A percentile compares a stretch with the other conserved stretches of the same genome.
These are phyloP conservation scores for Malbranchea cinnamomea DNA, from an alignment of 2,329 filamentous ascomycete genomes.

Conservation along the genomic window DNA sequence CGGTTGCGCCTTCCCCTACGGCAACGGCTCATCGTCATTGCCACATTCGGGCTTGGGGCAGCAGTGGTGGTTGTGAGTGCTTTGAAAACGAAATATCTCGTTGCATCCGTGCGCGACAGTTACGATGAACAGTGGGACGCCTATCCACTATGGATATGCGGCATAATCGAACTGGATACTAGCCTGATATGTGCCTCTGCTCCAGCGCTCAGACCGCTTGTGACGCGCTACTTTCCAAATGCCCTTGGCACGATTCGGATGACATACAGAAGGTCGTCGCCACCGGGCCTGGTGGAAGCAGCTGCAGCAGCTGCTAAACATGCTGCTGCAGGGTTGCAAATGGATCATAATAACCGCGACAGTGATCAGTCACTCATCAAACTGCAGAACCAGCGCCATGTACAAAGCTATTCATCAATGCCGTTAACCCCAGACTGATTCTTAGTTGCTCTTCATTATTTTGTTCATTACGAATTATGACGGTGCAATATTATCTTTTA, in stretches of 20 bases:
- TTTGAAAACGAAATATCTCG: conserved; percentile 1
- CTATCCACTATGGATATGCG: conserved; percentile 4
- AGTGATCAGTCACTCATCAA: too few species aligned
- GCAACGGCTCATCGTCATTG: conserved; percentile 3
- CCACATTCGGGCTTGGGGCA: conserved; percentile 1
- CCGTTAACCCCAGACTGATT: too few species aligned
- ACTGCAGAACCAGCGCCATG: too few species aligned
- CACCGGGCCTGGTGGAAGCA: too few species aligned
- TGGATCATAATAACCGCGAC: too few species aligned
- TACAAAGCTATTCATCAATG: too few species aligned
- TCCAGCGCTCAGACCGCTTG: conserved; percentile 1
- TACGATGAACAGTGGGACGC: conserved; percentile 4
- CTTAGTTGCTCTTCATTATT: too few species aligned
- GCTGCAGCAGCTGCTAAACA: too few species aligned
- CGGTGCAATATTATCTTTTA: too few species aligned
- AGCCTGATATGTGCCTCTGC: conserved; percentile 5
- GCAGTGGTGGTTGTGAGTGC: neutral
- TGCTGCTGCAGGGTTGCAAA: too few species aligned
- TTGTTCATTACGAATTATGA: too few species aligned
- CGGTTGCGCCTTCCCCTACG: conserved; percentile 2
- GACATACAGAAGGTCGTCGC: too few species aligned
- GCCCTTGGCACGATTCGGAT: conserved; percentile 1
- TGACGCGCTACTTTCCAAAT: conserved; percentile 2
- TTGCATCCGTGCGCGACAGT: neutral
- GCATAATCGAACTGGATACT: conserved; percentile 4